Percentiles rank a stretch among this genome's conserved stretches.
Evolutionary conservation across 306 rosid genomes (phyloP).

Genomic region (Quercus dentata): DNA sequence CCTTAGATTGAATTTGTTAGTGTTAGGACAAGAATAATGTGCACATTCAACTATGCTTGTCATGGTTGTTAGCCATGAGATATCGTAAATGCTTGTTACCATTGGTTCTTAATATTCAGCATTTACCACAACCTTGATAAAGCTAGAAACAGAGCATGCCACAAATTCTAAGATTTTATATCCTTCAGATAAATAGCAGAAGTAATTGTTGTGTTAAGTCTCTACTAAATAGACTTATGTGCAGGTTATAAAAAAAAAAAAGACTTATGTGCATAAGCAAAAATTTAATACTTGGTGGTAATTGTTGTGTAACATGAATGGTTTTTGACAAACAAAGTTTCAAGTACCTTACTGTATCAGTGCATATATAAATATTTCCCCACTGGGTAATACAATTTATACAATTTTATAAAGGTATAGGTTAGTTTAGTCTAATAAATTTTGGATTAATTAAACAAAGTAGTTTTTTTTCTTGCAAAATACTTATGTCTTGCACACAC

Average conservation of each 20-base stretch:
- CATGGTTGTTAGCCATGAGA: slow-evolving; percentile 10
- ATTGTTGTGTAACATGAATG: not conserved
- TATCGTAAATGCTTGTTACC: not conserved
- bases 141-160: not conserved
- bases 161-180: not conserved
- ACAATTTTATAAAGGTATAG: not conserved
- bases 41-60: slow-evolving; percentile 9
- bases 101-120: slow-evolving; percentile 11
- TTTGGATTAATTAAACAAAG: not conserved
- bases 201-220: not conserved
- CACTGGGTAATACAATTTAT: not conserved
- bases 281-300: not conserved
- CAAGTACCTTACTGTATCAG: not conserved
- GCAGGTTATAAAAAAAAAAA: not conserved
- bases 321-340: not conserved
- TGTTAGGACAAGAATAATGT: slow-evolving; percentile 14
- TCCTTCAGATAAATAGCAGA: not conserved
- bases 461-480: not conserved
- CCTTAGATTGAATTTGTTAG: not conserved
- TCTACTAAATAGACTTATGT: not conserved
- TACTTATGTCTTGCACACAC: not conserved
- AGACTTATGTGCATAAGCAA: not conserved
- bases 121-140: not conserved
- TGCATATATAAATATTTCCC: not conserved
- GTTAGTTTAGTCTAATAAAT: not conserved